Base-by-base conservation (phyloP, 768 basidiomycete genomes). In the Termitomyces sp. region DNA sequence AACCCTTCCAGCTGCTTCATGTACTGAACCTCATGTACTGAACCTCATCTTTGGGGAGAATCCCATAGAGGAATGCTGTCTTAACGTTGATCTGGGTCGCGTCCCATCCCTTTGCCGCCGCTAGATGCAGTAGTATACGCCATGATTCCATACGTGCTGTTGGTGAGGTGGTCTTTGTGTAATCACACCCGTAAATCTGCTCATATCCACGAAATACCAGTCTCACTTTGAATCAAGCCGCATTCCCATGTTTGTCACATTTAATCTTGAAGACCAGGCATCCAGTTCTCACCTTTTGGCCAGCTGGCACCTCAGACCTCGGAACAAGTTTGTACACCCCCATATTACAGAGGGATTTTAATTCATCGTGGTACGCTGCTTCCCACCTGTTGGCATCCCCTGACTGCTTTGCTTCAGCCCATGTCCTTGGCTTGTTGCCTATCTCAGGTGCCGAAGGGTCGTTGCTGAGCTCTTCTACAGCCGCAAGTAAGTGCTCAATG, bases 191-290 rank as follows among this genome's bases (percentile, higher is more conserved):
- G 63, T 55, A 33, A 1, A 55, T 45, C 35, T 43, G 70, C 7
- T 68, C 44, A 57, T 68, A 73, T 0, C 77, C 76, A 27, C 68
- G 60, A 10, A 68, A 70, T 1, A 79, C 70, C 20, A 69, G 64
- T 1, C 68, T 62, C 0, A 65, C 70, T 52, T 76, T 76, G 59
- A 67, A 66, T 9, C 60, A 29, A 0, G 54, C 48, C 0, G 69
- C 49, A 0, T 53, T 55, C 3, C 73, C 73, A 6, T 57, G n/a
- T 5, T 55, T 52, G 44, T 74, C 63, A 15, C 56, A 38, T 54
- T 76, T 76, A 5, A 56, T 55, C 29, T 56, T 61, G 59, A 58
- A 58, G 2, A 58, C 40, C 4, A 42, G 55, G 3, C 35, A 29
- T 0, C 55, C 41, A 13, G 35, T 45, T 2, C 25, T 20, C 9